Conservation (phyloP, 805 yeast species). For the Saccharomycopsis guyanensis region DNA sequence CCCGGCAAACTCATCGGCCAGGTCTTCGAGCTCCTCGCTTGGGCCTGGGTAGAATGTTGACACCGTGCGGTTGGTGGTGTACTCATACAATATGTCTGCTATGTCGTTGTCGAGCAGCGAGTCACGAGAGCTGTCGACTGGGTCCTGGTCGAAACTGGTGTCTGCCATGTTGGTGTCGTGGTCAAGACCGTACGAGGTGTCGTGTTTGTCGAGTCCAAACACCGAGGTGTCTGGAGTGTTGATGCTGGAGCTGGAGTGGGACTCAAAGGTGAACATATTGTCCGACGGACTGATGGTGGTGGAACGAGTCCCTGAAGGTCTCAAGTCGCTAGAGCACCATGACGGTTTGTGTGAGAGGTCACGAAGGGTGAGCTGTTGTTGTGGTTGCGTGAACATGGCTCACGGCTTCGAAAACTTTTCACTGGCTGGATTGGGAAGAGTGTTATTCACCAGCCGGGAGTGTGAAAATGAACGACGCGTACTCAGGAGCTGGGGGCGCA, state of each 20-base stretch:
- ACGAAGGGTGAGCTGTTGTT: too few relatives aligned
- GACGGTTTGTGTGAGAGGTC: too few relatives aligned
- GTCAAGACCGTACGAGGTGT: neutral
- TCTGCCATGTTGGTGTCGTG: neutral
- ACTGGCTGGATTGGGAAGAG: too few relatives aligned
- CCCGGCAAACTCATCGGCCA: neutral
- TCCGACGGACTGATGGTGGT: neutral
- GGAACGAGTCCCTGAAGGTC: too few relatives aligned
- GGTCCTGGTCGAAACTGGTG: neutral
- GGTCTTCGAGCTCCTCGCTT: neutral
- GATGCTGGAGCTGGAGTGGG: neutral
- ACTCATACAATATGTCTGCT: conserved; percentile 9
- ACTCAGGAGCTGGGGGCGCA: too few relatives aligned
- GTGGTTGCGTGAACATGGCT: too few relatives aligned
- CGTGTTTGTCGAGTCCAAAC: neutral
- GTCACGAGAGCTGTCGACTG: neutral
- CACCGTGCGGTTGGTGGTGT: neutral
- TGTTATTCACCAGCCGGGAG: too few relatives aligned
- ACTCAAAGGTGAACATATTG: conserved; percentile 1
- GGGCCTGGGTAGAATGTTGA: neutral
- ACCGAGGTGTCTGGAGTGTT: conserved; percentile 4
- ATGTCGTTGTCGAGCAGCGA: conserved; percentile 11
- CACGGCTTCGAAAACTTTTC: too few relatives aligned
- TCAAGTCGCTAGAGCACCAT: too few relatives aligned
- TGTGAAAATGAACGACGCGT: too few relatives aligned